Base-by-base conservation (phyloP, 176 grass and related monocot species). In the Alloteropsis semialata region DNA sequence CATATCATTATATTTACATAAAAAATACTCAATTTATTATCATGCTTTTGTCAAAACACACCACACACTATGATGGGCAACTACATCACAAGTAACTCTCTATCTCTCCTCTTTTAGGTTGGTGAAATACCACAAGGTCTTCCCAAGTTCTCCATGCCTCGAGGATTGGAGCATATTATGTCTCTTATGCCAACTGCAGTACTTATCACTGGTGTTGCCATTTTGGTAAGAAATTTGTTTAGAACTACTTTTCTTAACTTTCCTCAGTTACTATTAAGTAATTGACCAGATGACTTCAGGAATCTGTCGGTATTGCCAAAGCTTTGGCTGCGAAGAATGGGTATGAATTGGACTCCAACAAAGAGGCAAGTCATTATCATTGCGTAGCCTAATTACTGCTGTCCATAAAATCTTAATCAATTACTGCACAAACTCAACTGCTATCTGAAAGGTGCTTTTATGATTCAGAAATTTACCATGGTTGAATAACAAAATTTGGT, bases 241-340 rank as follows among this genome's bases (percentile, higher is more conserved):
- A 34, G 17, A 66, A 64, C 41, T 68, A 58, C 1, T 77, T 59
- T 65, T 14, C 14, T 71, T 55, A 60, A 53, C 44, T 65, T 63
- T 21, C 29, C 55, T 74, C 64, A 75, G 21, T 46, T 24, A 24
- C 28, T 16, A 89, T 77, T 86, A 58, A 85, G 18, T 21, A 68
- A 82, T 84, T 60, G 82, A 66, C 22, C 38, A 50, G 81, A 75
- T 5, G 62, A 84, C 88, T 82, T 72, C 82, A 98, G 96, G 96
- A 98, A 85, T 98, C 96, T 84, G 96, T 98, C 84, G 96, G 96
- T 48, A 98, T 98, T 50, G 96, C 96, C 82, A 98, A 98, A 93
- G 96, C 92, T 69, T 91, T 98, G 72, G 96, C 96, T 58, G 96
- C 87, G 2, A 98, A 98, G 86, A 95, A 98, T 65, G 90, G 96